These are phyloP conservation scores for Pyropia haitanensis DNA, from an alignment of 23 red algal species.

Conservation along the genomic window DNA sequence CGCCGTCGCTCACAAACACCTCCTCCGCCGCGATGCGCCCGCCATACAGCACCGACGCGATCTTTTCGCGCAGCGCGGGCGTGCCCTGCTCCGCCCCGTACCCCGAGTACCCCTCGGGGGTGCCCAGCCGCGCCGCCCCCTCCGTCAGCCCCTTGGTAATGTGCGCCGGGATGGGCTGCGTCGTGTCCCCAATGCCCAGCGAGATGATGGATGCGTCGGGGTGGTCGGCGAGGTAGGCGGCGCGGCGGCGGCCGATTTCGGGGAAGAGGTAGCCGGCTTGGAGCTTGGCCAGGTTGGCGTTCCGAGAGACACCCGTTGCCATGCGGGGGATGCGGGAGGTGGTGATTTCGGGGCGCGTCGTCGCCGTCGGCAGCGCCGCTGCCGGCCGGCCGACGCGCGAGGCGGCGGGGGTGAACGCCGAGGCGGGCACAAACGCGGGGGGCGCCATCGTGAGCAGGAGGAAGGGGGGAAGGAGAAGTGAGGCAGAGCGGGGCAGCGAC, in stretches of 20 bases:
- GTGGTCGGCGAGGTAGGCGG: slow-evolving; percentile 61
- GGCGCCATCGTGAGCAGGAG: no score
- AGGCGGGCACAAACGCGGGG: no score
- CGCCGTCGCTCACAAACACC: slow-evolving; percentile 93
- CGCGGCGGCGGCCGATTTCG: slow-evolving; percentile 77
- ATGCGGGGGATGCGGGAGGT: not conserved
- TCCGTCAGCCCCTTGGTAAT: slow-evolving; percentile 51
- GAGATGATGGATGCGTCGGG: slow-evolving; percentile 79
- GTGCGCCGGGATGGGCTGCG: slow-evolving; percentile 79
- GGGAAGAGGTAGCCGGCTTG: slow-evolving; percentile 98
- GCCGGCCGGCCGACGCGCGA: no score
- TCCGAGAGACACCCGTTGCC: slow-evolving; percentile 59
- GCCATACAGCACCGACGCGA: slow-evolving; percentile 58
- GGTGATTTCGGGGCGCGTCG: no score
- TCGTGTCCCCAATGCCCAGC: slow-evolving; percentile 94
- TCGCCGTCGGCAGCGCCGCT: no score
- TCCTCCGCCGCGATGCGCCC: slow-evolving; percentile 68
- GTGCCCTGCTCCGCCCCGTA: slow-evolving; percentile 83
- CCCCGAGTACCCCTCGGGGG: slow-evolving; percentile 78
- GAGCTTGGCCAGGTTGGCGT: slow-evolving; percentile 80
- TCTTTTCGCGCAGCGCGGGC: slow-evolving; percentile 46
- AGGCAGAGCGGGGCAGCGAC: no score
- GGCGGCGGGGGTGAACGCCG: no score
- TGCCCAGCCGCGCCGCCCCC: slow-evolving; percentile 62
- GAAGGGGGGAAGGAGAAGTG: no score